Base-by-base conservation (phyloP, 1,284 basidiomycete genomes). In the Trichosporon asahii region DNA sequence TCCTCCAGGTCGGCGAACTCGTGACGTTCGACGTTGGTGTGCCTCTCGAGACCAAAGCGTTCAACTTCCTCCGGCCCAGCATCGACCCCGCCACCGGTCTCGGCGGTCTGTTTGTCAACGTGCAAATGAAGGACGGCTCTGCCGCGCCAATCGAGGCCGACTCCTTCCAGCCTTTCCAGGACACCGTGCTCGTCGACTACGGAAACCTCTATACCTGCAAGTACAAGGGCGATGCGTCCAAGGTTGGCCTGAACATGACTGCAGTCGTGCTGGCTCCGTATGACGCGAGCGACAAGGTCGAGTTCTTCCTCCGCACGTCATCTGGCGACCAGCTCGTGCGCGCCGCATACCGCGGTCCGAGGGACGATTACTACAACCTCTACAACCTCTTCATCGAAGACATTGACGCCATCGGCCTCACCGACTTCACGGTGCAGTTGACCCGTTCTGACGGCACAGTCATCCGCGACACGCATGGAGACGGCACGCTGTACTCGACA, bases 231-330 rank as follows among this genome's bases (percentile, higher is more conserved):
- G 49, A 46, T 5, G 63, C 29, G 11, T 65, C 57, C 63, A 60
- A 57, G 61, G 40, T 37, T 6, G 73, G 70, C 11, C 44, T 74
- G 3, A 74, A 74, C 68, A 40, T 74, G 23, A 74, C 73, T 11
- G 55, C 68, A 25, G 68, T 64, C 14, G 70, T 74, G 9, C 70
- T 68, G 15, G 70, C 63, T 7, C 70, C 70, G 4, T 72, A 70
- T 65, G 65, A 66, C 49, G 33, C 66, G 2, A 57, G 18, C n/a
- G 71, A 74, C 68, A 60, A 61, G 9, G 73, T 74, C 14, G 69
- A 69, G 6, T n/a, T 74, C 18, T 21, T 72, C n/a, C 65, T 67
- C 21, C 37, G 63, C 33, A 65, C 46, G 12, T 35, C 29, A 0
- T 31, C 64, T 3, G 70, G 67, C 31, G 37, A 65, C 14, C 23